Evolutionary conservation across 2,329 filamentous ascomycete species (phyloP).

Genomic region (Capronia americana): DNA sequence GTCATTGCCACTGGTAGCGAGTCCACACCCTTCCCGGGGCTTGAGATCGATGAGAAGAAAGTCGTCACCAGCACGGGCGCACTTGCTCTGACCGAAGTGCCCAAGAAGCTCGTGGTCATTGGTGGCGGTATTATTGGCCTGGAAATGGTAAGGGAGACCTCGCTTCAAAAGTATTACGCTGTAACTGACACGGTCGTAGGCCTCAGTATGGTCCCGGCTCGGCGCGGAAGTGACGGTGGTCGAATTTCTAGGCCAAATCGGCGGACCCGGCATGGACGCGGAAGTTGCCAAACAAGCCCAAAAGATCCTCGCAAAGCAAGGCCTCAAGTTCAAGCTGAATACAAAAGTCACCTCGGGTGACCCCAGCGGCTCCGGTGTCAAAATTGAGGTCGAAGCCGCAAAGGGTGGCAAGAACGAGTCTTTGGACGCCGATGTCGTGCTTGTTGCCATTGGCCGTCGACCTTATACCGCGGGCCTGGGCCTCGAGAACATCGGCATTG

Average conservation of each 20-base stretch:
- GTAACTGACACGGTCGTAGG: constrained; percentile 49
- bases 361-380: constrained; percentile 75
- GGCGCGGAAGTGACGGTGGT: constrained; percentile 96
- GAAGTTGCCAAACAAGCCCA: constrained; percentile 91
- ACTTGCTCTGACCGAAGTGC: constrained; percentile 85
- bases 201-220: constrained; percentile 93
- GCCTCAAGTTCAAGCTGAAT: constrained; percentile 96
- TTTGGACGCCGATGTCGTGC: constrained; percentile 90
- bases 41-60: constrained; percentile 96
- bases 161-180: background rate
- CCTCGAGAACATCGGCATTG: constrained; percentile 90
- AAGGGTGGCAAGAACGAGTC: constrained; percentile 96
- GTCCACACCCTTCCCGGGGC: constrained; percentile 92
- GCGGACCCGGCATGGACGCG: constrained; percentile 94
- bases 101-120: constrained; percentile 96
- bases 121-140: constrained; percentile 98
- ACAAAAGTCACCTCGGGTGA: constrained; percentile 94
- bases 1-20: constrained; percentile 96
- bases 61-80: constrained; percentile 97
- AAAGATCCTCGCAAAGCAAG: constrained; percentile 94
- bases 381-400: constrained; percentile 84
- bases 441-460: constrained; percentile 94
- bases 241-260: constrained; percentile 94
- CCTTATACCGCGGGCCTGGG: constrained; percentile 92
- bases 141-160: constrained; percentile 73